A percentile compares a stretch with the other conserved stretches of the same genome.
Conservation (phyloP, 768 basidiomycete genomes). For the Lentinula detonsa region DNA sequence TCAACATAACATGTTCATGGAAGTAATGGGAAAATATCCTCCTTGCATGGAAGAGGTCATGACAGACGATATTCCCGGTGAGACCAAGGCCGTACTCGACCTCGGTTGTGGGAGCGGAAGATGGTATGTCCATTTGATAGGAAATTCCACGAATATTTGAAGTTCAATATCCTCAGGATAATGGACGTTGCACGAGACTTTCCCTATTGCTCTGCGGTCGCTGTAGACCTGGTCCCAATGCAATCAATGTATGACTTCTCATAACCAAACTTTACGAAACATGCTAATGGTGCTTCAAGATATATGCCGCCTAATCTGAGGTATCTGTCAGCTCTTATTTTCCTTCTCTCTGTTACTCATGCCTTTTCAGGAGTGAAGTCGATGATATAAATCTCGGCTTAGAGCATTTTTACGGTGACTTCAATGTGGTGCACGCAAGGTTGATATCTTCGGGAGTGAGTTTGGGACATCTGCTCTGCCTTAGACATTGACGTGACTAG, state of each 20-base stretch:
- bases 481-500: conserved; percentile 9
- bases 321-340: conserved; percentile 24
- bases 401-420: conserved; percentile 75
- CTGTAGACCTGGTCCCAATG: conserved; percentile 79
- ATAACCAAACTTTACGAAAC: conserved; percentile 10
- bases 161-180: conserved; percentile 45
- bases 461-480: conserved; percentile 11
- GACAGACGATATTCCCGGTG: conserved; percentile 49
- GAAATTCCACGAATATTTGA: neutral
- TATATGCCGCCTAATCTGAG: conserved; percentile 67
- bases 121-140: conserved; percentile 40
- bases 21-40: conserved; percentile 64
- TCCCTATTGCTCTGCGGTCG: conserved; percentile 61
- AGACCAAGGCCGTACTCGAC: conserved; percentile 61
- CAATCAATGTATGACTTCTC: conserved; percentile 49
- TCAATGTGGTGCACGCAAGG: conserved; percentile 70
- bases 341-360: conserved; percentile 4
- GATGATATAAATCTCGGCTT: conserved; percentile 83
- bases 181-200: conserved; percentile 70
- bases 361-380: conserved; percentile 58
- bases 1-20: conserved; percentile 61
- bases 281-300: conserved; percentile 25
- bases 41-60: conserved; percentile 52
- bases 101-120: conserved; percentile 77
- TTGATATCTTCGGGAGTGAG: conserved; percentile 70